Percentiles rank a stretch among this genome's conserved stretches.
These are phyloP conservation scores for Ophiostoma novo-ulmi DNA, from an alignment of 2,329 filamentous ascomycete genomes.

Conservation along the genomic window DNA sequence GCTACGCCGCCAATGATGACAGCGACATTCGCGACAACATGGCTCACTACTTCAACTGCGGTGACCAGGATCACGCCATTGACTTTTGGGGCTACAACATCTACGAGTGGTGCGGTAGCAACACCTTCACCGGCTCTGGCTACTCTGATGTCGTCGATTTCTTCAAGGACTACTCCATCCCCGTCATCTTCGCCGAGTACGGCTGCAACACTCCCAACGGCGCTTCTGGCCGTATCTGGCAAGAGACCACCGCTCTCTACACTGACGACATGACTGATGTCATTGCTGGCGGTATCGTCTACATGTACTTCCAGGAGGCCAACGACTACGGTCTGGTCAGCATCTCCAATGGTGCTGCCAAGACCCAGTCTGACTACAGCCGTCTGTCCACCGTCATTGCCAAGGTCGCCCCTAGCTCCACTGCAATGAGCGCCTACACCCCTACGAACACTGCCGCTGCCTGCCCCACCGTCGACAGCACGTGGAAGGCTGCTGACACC, in stretches of 20 bases:
- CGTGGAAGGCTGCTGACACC: constrained; percentile 64
- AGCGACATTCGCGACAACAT: constrained; percentile 73
- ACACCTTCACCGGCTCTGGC: constrained; percentile 68
- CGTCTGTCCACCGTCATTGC: constrained; percentile 66
- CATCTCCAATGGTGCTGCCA: constrained; percentile 52
- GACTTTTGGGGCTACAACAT: constrained; percentile 99
- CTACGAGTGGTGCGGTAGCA: constrained; percentile 97
- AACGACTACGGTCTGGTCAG: constrained; percentile 84
- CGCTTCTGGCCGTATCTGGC: constrained; percentile 67
- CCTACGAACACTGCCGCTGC: constrained; percentile 64
- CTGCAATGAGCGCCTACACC: constrained; percentile 62
- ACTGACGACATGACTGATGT: constrained; percentile 73
- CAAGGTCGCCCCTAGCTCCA: constrained; percentile 60
- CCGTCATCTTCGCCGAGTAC: constrained; percentile 98
- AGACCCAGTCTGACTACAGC: constrained; percentile 68
- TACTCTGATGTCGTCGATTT: constrained; percentile 79
- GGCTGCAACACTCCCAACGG: constrained; percentile 73
- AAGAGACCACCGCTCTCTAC: constrained; percentile 80
- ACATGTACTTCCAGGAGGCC: constrained; percentile 92
- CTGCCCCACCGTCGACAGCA: constrained; percentile 62
- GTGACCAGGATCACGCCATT: constrained; percentile 59
- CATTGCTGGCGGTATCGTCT: constrained; percentile 95
- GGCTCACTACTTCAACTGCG: constrained; percentile 93
- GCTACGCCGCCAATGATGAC: constrained; percentile 95
- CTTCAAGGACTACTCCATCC: constrained; percentile 84